Base-by-base conservation (phyloP, 202 grass and related monocot genomes). In the Carex sylvatica region DNA sequence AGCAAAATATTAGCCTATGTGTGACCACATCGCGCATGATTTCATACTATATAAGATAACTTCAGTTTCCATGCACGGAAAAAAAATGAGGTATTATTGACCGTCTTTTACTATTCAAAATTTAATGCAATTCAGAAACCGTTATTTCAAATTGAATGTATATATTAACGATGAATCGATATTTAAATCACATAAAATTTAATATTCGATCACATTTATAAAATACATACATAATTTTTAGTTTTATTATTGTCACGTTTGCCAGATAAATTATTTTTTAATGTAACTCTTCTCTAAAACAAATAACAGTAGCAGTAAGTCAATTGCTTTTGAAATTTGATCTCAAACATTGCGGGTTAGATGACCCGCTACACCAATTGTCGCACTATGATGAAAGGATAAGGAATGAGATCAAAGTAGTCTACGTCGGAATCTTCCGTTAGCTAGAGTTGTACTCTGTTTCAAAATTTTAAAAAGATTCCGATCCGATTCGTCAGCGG, bases 401-500 rank as follows among this genome's bases (percentile, higher is more conserved):
- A 18, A 36, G 24, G 26, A 35, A 77, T 77, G 28, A 77, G 52
- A 58, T 19, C 49, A 77, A 9, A 55, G 49, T 14, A 75, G 47
- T 75, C 23, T 52, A 73, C 33, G 49, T 75, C 24, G 24, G 73
- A 77, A 77, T 77, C 73, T 58, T 77, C 73, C 73, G 73, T 74
- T 74, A 31, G 67, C 67, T 15, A 33, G 69, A 23, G 19, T 51
- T 36, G 73, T 77, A 77, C 73, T 77, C 28, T 11, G 52, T 77
- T 76, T 77, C 73, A 77, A 77, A 75, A 56, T 75, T 75, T 75
- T 75, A 75, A 56, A 75, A 77, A 77, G 73, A 77, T 77, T 58
- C 73, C 73, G 73, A 77, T 77, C 73, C 30, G 73, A 77, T 77
- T 77, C 73, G 8, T 77, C 73, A 85, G 83, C 83, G 83, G 83